Evolutionary conservation across 345 rosid genomes (phyloP), one percentile per base, ranked within the genome.

Genomic region (Cardamine chenopodiifolia): DNA sequence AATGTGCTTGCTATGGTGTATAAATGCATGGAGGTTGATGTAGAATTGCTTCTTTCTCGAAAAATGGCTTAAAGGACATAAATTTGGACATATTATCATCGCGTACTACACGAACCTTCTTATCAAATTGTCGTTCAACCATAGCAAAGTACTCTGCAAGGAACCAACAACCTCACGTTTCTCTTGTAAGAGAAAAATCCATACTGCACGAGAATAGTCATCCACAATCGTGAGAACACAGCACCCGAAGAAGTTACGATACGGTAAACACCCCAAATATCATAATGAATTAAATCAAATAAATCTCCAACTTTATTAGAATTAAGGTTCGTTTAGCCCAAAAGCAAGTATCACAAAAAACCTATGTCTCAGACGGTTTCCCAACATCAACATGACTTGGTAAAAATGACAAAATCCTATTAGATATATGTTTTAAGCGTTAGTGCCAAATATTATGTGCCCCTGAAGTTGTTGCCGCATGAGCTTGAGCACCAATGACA

Each of bases 341-440:
- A 15, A 62, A 62, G 5, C 50, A 62, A 62, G 44, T 62, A 15
- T 62, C 67, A 40, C 35, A 62, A 23, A 42, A 0, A 47, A 7
- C 4, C 10, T 7, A 0, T 0, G 8, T 4, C 0, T 14, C 8
- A 0, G 35, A 14, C 1, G 1, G 3, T 14, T 62, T 62, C 1
- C 22, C 35, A 62, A 62, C 7, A n/a, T 40, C 22, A 22, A 62
- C 5, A 1, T 17, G 2, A 39, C 1, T 13, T 0, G 52, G 25
- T 23, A 62, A 42, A 14, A 23, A 42, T 4, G 15, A 15, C 5
- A 14, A 23, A 62, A 42, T 10, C 3, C 8, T 7, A 7, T 3
- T 0, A 3, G 35, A 42, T 0, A 12, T 50, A 23, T 62, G 34
- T 1, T 49, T 12, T 2, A 35, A 9, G 3, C 18, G 45, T 1